Evolutionary conservation across 2,329 filamentous ascomycete genomes (phyloP), one percentile per base, ranked within the genome.

Genomic region (Dissoconium aciculare): DNA sequence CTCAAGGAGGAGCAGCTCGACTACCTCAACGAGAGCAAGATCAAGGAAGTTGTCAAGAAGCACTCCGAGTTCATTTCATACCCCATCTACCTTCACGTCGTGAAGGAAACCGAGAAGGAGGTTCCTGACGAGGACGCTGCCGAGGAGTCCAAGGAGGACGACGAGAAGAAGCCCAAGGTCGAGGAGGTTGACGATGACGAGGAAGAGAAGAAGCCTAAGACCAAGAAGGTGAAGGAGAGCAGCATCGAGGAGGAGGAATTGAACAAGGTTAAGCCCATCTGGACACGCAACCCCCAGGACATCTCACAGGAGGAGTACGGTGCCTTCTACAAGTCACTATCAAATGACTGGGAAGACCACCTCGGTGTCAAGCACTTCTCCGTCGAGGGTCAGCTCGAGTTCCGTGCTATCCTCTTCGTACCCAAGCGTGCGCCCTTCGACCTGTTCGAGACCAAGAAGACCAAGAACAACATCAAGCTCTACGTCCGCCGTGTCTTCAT

Each of bases 391-490:
- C 89, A 95, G 71, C 85, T 98, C 48, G 89, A 98, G 69, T 98
- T 98, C 84, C 87, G 87, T 47, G 89, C 89, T 47, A 93, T 98
- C 64, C 84, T 98, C 59, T 98, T 91, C 71, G 87, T 98, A 33
- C 89, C 89, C 60, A 95, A 98, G 82, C 87, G 89, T 55, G 89
- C 89, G 63, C 89, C 89, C 53, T 98, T 98, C 63, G 89, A 98
- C 58, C 81, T 98, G 42, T 98, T 98, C 62, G 89, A 98, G 80
- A 94, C 87, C 60, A 98, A 98, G 83, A 93, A 94, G 80, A 94
- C 87, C 59, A 98, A 98, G 84, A 98, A 95, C 81, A 98, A 98
- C 80, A 95, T 98, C 76, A 98, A 98, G 79, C 78, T 98, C 53
- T 98, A 98, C 68, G 89, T 98, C 56, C 87, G 89, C 62, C 89